phyloP scores from a whole-genome alignment of 441 rosid species.

The Populus hybrid region DNA sequence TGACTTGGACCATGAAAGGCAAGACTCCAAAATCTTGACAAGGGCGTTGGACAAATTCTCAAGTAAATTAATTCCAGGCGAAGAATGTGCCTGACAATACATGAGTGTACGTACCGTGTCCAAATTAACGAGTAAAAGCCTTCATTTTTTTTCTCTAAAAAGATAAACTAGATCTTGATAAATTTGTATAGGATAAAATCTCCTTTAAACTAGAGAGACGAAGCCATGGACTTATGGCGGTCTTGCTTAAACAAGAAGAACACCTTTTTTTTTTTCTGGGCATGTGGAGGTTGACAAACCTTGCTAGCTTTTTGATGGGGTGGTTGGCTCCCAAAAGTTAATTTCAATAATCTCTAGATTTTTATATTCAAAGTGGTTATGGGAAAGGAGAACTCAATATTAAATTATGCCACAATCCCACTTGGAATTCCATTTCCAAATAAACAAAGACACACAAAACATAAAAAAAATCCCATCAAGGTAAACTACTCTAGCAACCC shows the following conservation, averaged over 20 bases:
- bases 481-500: background rate
- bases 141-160: too few species aligned
- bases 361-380: slow-evolving; percentile 26
- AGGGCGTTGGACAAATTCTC: background rate
- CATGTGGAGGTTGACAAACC: slow-evolving; percentile 69
- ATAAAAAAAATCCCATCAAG: background rate
- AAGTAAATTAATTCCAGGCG: background rate
- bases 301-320: slow-evolving; percentile 35
- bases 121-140: too few species aligned
- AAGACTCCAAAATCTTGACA: background rate
- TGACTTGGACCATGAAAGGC: background rate
- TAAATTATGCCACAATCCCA: slow-evolving; percentile 29
- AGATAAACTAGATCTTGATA: too few species aligned
- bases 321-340: slow-evolving; percentile 48
- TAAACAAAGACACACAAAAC: slow-evolving; percentile 8
- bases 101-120: too few species aligned
- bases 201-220: too few species aligned
- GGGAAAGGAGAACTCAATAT: slow-evolving; percentile 21
- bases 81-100: too few species aligned
- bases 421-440: slow-evolving; percentile 53
- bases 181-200: too few species aligned
- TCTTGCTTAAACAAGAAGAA: slow-evolving; percentile 3
- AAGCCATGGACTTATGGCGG: too few species aligned
- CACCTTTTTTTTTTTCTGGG: slow-evolving; percentile 30
- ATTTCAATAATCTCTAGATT: slow-evolving; percentile 12